phyloP scores from a whole-genome alignment of 2,329 filamentous ascomycete genomes.

The Ampelomyces quisqualis region DNA sequence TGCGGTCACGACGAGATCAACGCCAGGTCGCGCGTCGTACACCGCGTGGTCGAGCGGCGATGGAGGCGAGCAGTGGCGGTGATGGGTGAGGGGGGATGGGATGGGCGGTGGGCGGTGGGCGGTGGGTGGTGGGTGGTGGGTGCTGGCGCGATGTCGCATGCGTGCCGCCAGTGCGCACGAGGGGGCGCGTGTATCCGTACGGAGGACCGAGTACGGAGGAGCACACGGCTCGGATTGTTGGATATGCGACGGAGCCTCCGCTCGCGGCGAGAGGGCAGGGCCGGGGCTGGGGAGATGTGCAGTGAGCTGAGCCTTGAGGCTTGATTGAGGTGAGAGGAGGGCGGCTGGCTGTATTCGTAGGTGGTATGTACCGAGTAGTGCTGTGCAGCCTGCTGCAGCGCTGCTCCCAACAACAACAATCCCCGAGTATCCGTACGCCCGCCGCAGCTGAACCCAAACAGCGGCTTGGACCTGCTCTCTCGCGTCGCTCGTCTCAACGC shows the following conservation, averaged over 20 bases:
- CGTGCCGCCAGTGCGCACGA: conserved; percentile 32
- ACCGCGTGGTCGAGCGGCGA: neutral
- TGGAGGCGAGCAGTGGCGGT: neutral
- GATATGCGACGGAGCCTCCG: conserved; percentile 33
- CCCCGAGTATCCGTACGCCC: no score
- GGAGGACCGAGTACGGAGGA: no score
- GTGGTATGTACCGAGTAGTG: no score
- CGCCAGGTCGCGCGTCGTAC: no score
- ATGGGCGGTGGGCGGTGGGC: conserved; percentile 20
- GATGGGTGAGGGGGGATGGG: no score
- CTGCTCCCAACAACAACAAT: no score
- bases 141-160: conserved; percentile 37
- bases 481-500: no score
- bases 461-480: no score
- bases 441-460: no score
- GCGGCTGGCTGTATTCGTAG: conserved; percentile 23
- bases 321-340: conserved; percentile 26
- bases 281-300: conserved; percentile 25
- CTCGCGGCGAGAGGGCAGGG: conserved; percentile 26
- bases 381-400: conserved; percentile 1
- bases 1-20: conserved; percentile 8
- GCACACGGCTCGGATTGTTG: no score
- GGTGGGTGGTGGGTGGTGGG: conserved; percentile 10
- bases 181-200: no score
- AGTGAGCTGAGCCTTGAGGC: conserved; percentile 29